Evolutionary conservation across 768 basidiomycete genomes (phyloP), one percentile per base, ranked within the genome.

Genomic region (Psilocybe sp.): DNA sequence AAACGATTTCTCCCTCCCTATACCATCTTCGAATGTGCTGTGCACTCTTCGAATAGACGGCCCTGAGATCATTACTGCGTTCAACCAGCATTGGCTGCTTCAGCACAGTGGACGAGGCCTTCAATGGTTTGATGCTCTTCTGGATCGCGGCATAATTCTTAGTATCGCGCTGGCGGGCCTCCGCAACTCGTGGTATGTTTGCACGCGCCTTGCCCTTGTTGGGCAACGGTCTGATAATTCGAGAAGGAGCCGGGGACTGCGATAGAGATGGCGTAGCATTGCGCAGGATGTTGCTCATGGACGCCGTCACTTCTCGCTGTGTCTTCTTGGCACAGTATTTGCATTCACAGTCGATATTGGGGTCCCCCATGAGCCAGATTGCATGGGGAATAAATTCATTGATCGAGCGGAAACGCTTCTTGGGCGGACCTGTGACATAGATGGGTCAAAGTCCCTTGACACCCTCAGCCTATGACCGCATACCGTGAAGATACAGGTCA

Each of bases 341-440:
- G 70, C 89, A 92, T 31, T 68, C 67, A 59, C 89, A 92, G 38
- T 76, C 76, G 51, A 76, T 60, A 2, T 70, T 70, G 0, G 69
- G 60, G 51, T 88, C 84, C 6, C 71, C 70, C 64, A 84, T 72
- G 9, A 93, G 77, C 90, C 90, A 93, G 50, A 83, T 72, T 2
- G 87, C 87, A 58, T 94, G 92, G 4, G 90, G 89, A 41, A 87
- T 78, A 63, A 93, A 91, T 62, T 94, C 92, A 42, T 86, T 85
- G n/a, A 83, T 72, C 11, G 90, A 92, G 38, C 92, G 86, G 65
- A 92, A 93, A 32, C 72, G 70, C 37, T 62, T 64, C 47, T 70
- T 78, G 28, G 68, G 69, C 36, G 74, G 67, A 2, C 83, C 84
- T 68, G 74, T 49, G 18, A 51, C 15, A 40, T 28, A 18, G 36